Evolutionary conservation across 2,329 filamentous ascomycete species (phyloP), one percentile per base, ranked within the genome.

Genomic region (Colletotrichum incanum): DNA sequence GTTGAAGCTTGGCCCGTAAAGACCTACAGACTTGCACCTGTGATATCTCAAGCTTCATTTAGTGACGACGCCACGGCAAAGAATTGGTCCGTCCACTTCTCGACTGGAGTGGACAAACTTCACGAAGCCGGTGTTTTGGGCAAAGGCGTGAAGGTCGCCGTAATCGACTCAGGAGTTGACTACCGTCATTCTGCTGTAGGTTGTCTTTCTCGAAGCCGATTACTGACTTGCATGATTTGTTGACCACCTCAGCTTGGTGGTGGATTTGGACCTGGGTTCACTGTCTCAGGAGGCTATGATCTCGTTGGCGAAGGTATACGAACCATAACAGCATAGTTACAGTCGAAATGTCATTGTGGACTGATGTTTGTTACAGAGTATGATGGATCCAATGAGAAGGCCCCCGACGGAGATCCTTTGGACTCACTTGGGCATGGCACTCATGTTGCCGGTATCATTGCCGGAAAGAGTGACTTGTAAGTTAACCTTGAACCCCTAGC

Each of bases 61-160:
- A 60, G 73, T 18, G 71, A 74, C 20, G 75, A 76, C 8, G 77
- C 75, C 0, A 61, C 73, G 70, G 74, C 60, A 50, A 71, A 62
- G 54, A 82, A 81, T 43, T 82, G 82, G 67, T 81, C 80, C 2
- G 71, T 79, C 55, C 75, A 76, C 34, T 59, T 55, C 28, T 64
- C 68, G 0, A 76, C 75, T 0, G 75, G 75, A 0, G 75, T 76
- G 1, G 66, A 74, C 54, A 74, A 72, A 50, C 66, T 73, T 1
- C 75, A 76, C 11, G 63, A 66, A 12, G 61, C 66, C 4, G 75
- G 75, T 0, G n/a, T 72, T 12, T 61, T 66, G 23, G 75, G 75
- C 7, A 75, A 75, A 34, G 75, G 75, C 0, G 75, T 63, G 3
- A 75, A 67, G 52, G 58, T 76, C 23, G 75, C 65, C 1, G 64